These are phyloP conservation scores for Pharus latifolius DNA, from an alignment of 176 grass and related monocot genomes.

Conservation along the genomic window DNA sequence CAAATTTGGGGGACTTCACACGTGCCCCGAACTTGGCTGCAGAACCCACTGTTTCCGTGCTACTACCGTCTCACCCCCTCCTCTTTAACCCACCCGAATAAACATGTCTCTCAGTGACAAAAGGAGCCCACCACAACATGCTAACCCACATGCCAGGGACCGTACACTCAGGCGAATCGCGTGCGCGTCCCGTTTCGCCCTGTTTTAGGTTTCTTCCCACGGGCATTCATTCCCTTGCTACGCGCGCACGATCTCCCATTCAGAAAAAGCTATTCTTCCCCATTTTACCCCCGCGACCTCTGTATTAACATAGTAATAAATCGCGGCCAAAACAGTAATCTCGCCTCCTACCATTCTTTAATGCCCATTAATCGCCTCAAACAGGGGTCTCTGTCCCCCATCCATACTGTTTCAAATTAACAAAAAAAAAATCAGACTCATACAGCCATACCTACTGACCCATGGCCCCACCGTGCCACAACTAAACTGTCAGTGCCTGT, in stretches of 20 bases:
- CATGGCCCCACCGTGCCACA: constrained; percentile 5
- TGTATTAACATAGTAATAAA: background rate
- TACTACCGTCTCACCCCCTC: background rate
- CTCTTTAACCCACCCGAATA: too few relatives aligned
- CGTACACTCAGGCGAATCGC: background rate
- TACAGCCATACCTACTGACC: background rate
- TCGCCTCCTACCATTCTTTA: background rate
- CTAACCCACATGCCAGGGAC: constrained; percentile 6
- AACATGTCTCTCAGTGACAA: background rate
- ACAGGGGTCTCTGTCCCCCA: constrained; percentile 37
- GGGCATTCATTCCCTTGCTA: constrained; percentile 30
- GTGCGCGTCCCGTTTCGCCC: background rate
- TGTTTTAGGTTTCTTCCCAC: background rate
- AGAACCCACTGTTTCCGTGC: background rate
- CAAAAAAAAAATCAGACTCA: background rate
- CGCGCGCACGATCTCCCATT: background rate
- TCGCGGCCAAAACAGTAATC: constrained; percentile 9
- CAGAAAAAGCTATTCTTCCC: background rate
- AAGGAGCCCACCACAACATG: background rate
- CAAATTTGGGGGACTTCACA: constrained; percentile 12
- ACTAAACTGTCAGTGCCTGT: constrained; percentile 27
- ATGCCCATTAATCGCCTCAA: constrained; percentile 9
- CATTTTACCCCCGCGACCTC: background rate
- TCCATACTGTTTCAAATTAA: background rate
- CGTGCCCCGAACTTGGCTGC: constrained; percentile 1